Evolutionary conservation across 1,139 yeast genomes (phyloP).

Genomic region (Blastobotrys aristatus): DNA sequence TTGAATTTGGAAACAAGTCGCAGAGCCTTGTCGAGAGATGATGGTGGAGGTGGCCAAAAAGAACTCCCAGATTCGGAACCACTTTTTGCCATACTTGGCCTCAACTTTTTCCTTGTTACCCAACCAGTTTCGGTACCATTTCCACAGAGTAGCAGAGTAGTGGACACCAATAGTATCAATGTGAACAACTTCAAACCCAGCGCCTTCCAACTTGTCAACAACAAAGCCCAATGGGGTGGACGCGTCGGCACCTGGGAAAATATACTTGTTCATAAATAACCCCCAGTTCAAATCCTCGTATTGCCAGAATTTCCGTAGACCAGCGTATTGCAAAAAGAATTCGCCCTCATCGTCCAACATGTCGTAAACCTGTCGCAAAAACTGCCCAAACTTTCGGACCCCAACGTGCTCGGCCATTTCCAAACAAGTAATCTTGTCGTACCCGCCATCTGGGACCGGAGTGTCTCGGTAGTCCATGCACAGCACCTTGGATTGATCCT

Average conservation of each 20-base stretch:
- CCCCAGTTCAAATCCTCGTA: conserved; percentile 95
- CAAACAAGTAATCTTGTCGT: conserved; percentile 83
- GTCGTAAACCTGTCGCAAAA: conserved; percentile 74
- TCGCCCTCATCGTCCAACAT: conserved; percentile 89
- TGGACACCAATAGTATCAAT: conserved; percentile 90
- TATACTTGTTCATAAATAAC: conserved; percentile 89
- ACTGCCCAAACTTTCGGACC: conserved; percentile 71
- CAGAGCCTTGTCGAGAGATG: conserved; percentile 89
- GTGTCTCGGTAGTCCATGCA: conserved; percentile 91
- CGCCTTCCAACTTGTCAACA: conserved; percentile 67
- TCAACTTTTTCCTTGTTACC: conserved; percentile 73
- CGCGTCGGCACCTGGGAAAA: conserved; percentile 98
- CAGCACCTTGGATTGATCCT: conserved; percentile 67
- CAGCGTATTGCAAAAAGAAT: conserved; percentile 84
- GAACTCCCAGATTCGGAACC: conserved; percentile 94
- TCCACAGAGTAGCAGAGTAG: conserved; percentile 87
- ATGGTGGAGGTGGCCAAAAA: conserved; percentile 79
- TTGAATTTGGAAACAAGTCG: conserved; percentile 86
- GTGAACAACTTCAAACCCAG: conserved; percentile 81
- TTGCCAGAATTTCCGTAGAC: conserved; percentile 90
- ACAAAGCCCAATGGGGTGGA: conserved; percentile 90
- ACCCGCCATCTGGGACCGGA: conserved; percentile 62
- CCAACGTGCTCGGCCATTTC: conserved; percentile 99
- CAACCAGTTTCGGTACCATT: conserved; percentile 95
- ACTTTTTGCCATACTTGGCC: conserved; percentile 77